Evolutionary conservation across 169 alveolate genomes (phyloP), one percentile per base, ranked within the genome.

Genomic region (Plasmodium reichenowi): DNA sequence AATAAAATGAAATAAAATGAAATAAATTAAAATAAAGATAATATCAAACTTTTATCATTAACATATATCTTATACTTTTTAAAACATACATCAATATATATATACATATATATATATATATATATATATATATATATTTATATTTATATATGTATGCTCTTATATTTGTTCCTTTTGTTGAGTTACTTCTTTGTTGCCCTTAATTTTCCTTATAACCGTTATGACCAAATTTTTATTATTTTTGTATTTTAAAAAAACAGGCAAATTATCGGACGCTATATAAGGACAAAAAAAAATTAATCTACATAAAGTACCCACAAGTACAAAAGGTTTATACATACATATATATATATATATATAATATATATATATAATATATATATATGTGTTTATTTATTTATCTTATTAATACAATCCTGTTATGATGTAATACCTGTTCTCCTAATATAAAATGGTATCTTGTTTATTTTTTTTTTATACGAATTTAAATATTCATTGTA

Each of bases 241-340:
- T 22, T 91, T 73, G 88, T 94, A 74, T 67, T 92, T 94, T 50
- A 94, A 93, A 66, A 94, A 94, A 24, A 94, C 95, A n/a, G 96
- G 94, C 56, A 94, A 74, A 74, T 94, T 94, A 15, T 91, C 96
- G 1, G 96, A 94, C 12, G 95, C 96, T 94, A 63, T 17, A 47
- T 38, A 20, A 56, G 1, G 29, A n/a, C 22, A 13, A 50, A 43
- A 68, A 22, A 68, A 26, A 4, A 15, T 17, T 20, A 59, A 45
- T 54, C 62, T 54, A n/a, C 62, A 54, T 54, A 54, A 7, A 0
- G 62, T 54, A 17, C 62, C 0, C 20, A 54, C 62, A 54, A n/a
- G 10, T 26, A 60, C 10, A 15, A 5, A 15, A 20, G 15, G 24
- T 60, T 15, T 26, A 60, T 60, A 60, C 20, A 12, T 54, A n/a